Base-by-base conservation (phyloP, 805 yeast species). In the Lipomyces chichibuensis region DNA sequence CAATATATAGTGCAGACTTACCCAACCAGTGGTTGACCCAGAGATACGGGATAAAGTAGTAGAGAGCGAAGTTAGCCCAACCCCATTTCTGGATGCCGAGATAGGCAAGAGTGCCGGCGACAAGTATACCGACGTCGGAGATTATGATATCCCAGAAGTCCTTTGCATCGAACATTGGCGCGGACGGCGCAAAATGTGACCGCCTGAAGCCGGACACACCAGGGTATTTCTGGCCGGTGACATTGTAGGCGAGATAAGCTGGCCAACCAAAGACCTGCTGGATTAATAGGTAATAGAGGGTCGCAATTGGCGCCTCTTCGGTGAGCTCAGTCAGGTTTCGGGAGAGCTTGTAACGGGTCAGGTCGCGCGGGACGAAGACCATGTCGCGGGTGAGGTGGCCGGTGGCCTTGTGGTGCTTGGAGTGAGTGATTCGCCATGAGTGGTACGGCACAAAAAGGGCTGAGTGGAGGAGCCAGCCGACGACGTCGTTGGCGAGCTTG, bases 361-460 rank as follows among this genome's bases (percentile, higher is more conserved):
- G 84, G 58, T 88, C 86, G 75, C 83, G 80, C 61, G 97, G 97
- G 63, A 91, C 90, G 75, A 89, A 91, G 59, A 91, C 96, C 88
- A 88, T 91, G 77, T 91, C 97, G 77, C 92, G 85, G 51, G 88
- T 81, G 77, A 91, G 75, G 78, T 91, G 91, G 71, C 95, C 96
- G 54, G 96, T 91, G 66, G 93, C 91, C 83, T 91, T 91, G 83
- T 91, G 97, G 81, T 91, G 97, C 84, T 89, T 90, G 64, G 91
- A 86, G 80, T 91, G 97, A 59, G 91, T 81, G 78, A 82, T 87
- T 75, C 90, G 88, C 97, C 97, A 91, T 8, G 95, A 88, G 77
- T 90, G 90, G 81, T 88, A 91, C 58, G 97, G 97, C 39, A 91
- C 97, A 74, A 90, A 77, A 74, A 90, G 80, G 75, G 84, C 86